phyloP scores from a whole-genome alignment of 23 red algal genomes.

The Gracilaria domingensis region DNA sequence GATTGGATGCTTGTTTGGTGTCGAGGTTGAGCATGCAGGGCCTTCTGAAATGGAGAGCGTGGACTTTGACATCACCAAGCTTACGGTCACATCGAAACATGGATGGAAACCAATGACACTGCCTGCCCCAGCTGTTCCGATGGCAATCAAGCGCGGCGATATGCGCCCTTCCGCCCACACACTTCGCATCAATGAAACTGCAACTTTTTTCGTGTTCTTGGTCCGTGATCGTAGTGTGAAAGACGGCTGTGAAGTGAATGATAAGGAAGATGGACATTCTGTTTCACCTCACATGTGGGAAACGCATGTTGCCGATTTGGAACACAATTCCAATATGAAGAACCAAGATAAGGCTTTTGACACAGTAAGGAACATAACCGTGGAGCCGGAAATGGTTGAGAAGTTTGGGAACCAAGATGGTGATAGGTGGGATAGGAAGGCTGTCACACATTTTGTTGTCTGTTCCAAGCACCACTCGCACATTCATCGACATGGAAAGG shows the following conservation, averaged over 20 bases:
- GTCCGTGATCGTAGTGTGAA: constrained; percentile 42
- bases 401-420: background rate
- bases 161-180: constrained; percentile 20
- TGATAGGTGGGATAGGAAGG: constrained; percentile 19
- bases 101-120: constrained; percentile 55
- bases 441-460: constrained; percentile 55
- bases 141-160: constrained; percentile 15
- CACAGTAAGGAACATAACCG: too few relatives aligned
- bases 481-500: background rate
- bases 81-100: constrained; percentile 51
- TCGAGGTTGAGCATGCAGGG: constrained; percentile 73
- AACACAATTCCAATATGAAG: too few relatives aligned
- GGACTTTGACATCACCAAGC: constrained; percentile 50
- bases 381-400: background rate
- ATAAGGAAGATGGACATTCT: background rate
- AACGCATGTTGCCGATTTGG: background rate
- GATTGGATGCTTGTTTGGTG: constrained; percentile 55
- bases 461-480: constrained; percentile 20
- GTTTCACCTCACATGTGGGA: background rate
- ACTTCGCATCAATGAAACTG: constrained; percentile 68
- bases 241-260: constrained; percentile 1
- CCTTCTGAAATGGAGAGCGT: constrained; percentile 37
- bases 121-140: constrained; percentile 16
- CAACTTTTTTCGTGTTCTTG: constrained; percentile 68
- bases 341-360: background rate